phyloP scores from a whole-genome alignment of 2,329 filamentous ascomycete genomes.

The Grosmannia penicillata region DNA sequence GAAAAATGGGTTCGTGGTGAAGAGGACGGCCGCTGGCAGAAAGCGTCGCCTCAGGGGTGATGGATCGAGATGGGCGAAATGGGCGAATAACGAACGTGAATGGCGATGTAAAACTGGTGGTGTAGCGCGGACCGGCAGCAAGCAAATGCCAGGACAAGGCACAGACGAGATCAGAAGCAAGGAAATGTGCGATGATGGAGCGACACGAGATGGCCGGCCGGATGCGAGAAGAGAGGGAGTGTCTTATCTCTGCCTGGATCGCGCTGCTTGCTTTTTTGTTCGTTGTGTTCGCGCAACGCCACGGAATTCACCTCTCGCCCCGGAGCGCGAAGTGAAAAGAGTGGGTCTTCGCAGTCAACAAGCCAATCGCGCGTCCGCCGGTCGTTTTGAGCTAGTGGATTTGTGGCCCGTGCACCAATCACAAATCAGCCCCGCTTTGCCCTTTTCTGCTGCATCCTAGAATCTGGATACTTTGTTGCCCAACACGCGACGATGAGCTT shows the following conservation, averaged over 20 bases:
- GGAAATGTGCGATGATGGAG: too few relatives aligned
- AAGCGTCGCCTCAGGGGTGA: too few relatives aligned
- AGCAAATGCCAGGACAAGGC: too few relatives aligned
- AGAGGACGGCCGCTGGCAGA: too few relatives aligned
- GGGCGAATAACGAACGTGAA: too few relatives aligned
- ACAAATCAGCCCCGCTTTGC: neutral
- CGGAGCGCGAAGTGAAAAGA: neutral
- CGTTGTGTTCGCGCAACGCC: slow-evolving; percentile 3
- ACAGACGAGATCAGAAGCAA: too few relatives aligned
- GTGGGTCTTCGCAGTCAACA: neutral
- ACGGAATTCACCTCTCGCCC: neutral
- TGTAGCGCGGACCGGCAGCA: too few relatives aligned
- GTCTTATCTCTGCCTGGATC: slow-evolving; percentile 1
- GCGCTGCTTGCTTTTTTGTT: slow-evolving; percentile 3
- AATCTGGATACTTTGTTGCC: neutral
- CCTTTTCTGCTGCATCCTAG: neutral
- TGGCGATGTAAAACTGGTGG: too few relatives aligned
- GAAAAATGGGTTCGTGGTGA: too few relatives aligned
- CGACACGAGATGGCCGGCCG: neutral
- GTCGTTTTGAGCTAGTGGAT: neutral
- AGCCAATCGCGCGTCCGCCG: neutral
- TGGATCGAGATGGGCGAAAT: too few relatives aligned
- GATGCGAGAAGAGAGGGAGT: neutral
- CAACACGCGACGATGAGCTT: neutral
- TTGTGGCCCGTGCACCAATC: slow-evolving; percentile 4